Percentiles rank a stretch among this genome's conserved stretches.
Conservation (phyloP, 1,284 basidiomycete genomes). For the Rhodotorula sp. region DNA sequence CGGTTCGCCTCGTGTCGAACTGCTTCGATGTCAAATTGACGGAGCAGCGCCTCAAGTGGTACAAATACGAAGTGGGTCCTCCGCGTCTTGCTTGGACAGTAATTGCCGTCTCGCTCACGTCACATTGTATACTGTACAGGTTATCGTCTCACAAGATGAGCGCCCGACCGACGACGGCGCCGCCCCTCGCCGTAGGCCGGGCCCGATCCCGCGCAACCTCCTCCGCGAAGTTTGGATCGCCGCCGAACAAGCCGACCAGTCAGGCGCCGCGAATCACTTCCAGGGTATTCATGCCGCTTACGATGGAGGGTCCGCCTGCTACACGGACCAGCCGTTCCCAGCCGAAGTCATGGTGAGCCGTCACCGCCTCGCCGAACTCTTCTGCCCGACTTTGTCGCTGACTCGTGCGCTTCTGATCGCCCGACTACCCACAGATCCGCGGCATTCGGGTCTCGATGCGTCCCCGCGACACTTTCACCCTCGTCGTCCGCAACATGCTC, state of each 20-base stretch:
- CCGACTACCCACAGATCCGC: slow-evolving; percentile 3
- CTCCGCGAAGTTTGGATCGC: slow-evolving; percentile 14
- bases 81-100: not conserved
- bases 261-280: not conserved
- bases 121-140: not conserved
- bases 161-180: not conserved
- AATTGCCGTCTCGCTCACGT: not conserved
- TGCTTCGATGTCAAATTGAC: slow-evolving; percentile 3
- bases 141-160: not conserved
- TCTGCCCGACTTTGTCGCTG: no score
- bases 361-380: no score
- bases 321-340: not conserved
- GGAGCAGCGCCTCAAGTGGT: slow-evolving; percentile 3
- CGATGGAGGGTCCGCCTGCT: slow-evolving; percentile 16
- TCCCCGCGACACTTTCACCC: slow-evolving; percentile 2
- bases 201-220: slow-evolving; percentile 6
- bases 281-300: not conserved
- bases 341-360: slow-evolving; percentile 2
- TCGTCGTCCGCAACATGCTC: slow-evolving; percentile 15
- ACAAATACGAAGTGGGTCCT: slow-evolving; percentile 25
- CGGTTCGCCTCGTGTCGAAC: slow-evolving; percentile 1
- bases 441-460: slow-evolving; percentile 1
- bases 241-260: slow-evolving; percentile 3
- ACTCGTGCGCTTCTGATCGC: not conserved
- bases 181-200: not conserved